Evolutionary conservation across 441 rosid genomes (phyloP).

Genomic region (Erodium trifolium): DNA sequence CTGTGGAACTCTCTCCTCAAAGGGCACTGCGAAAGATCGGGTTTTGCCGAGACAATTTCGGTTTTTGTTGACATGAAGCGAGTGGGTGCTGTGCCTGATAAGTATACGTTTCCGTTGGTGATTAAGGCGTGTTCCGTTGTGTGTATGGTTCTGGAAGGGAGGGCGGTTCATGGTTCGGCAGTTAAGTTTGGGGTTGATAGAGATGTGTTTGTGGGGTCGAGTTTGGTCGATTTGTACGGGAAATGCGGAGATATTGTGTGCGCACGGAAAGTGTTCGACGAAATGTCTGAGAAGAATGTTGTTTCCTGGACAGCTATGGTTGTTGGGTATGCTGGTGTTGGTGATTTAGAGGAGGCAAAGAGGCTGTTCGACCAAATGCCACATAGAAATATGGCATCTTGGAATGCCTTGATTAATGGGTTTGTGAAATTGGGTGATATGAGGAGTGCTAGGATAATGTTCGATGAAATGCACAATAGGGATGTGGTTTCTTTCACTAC

Average conservation of each 20-base stretch:
- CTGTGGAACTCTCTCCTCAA: conserved; percentile 54
- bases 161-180: conserved; percentile 44
- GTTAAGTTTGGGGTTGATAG: conserved; percentile 35
- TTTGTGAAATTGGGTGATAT: conserved; percentile 47
- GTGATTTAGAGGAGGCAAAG: conserved; percentile 47
- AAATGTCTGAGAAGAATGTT: conserved; percentile 50
- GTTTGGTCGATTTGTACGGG: conserved; percentile 55
- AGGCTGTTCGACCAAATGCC: conserved; percentile 49
- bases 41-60: conserved; percentile 31
- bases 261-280: conserved; percentile 65
- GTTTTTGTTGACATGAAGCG: conserved; percentile 50
- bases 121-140: conserved; percentile 46
- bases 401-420: conserved; percentile 62
- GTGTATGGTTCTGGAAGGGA: conserved; percentile 33
- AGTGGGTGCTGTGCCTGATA: conserved; percentile 35
- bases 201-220: conserved; percentile 57
- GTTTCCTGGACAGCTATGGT: conserved; percentile 78
- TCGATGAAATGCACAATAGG: conserved; percentile 59
- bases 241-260: conserved; percentile 40
- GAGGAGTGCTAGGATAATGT: conserved; percentile 42
- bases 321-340: conserved; percentile 87
- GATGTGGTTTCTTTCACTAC: conserved; percentile 48
- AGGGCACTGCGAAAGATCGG: conserved; percentile 28
- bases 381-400: conserved; percentile 40
- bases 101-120: conserved; percentile 41